These are phyloP conservation scores for Wickerhamiella occidentalis DNA, from an alignment of 805 yeast genomes.

Conservation along the genomic window DNA sequence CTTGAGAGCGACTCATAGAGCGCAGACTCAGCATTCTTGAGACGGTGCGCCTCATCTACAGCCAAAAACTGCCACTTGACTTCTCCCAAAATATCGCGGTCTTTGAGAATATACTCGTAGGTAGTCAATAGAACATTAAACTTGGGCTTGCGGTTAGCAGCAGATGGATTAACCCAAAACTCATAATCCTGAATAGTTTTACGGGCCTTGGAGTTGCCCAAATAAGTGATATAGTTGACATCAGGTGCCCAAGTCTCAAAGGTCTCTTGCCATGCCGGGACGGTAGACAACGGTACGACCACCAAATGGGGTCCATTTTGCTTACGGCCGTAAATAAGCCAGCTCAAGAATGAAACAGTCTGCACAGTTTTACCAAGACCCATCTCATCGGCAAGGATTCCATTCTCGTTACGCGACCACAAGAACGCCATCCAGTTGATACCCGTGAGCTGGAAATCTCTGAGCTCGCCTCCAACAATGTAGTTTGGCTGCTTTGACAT, in stretches of 20 bases:
- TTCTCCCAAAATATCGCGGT: constrained; percentile 62
- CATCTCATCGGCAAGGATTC: constrained; percentile 97
- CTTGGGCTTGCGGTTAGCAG: constrained; percentile 54
- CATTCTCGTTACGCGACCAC: constrained; percentile 96
- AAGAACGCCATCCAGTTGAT: constrained; percentile 98
- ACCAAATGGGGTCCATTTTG: constrained; percentile 96
- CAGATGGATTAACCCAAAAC: constrained; percentile 49
- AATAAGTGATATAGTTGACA: constrained; percentile 77
- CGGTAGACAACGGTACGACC: constrained; percentile 90
- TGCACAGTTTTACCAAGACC: constrained; percentile 97
- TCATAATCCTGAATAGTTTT: constrained; percentile 73
- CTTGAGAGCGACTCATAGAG: constrained; percentile 76
- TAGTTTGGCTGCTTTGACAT: constrained; percentile 75
- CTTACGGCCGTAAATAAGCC: constrained; percentile 90
- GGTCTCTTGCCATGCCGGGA: constrained; percentile 99
- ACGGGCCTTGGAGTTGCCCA: constrained; percentile 86
- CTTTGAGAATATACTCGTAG: constrained; percentile 91
- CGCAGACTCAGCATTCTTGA: constrained; percentile 88
- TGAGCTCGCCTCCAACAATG: constrained; percentile 77
- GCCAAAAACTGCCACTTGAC: constrained; percentile 94
- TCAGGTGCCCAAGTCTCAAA: constrained; percentile 97
- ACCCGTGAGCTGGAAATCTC: constrained; percentile 97
- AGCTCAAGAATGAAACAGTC: constrained; percentile 84
- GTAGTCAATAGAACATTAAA: constrained; percentile 90
- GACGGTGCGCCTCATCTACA: constrained; percentile 96